Percentiles rank a stretch among this genome's conserved stretches.
Conservation (phyloP, 129 eudicot species). For the Sambucus nigra region DNA sequence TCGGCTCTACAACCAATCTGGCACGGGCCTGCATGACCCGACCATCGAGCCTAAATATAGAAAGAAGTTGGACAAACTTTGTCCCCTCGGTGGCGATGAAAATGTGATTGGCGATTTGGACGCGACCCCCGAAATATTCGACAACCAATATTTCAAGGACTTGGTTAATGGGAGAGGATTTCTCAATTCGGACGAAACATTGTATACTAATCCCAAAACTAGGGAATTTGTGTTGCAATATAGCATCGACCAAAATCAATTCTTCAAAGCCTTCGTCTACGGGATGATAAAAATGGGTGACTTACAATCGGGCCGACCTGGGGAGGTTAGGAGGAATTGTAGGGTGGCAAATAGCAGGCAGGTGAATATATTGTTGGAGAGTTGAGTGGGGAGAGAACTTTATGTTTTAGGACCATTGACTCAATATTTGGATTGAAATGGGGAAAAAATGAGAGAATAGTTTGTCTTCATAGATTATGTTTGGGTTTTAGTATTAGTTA, state of each 20-base stretch:
- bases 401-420: neutral
- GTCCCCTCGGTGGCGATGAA: constrained; percentile 69
- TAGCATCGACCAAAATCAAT: constrained; percentile 32
- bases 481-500: neutral
- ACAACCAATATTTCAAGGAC: constrained; percentile 76
- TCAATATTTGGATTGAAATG: neutral
- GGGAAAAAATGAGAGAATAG: neutral
- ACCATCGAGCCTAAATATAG: constrained; percentile 58
- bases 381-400: too few species aligned
- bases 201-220: constrained; percentile 42
- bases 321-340: constrained; percentile 81
- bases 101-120: constrained; percentile 68
- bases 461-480: neutral
- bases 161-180: constrained; percentile 71
- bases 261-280: constrained; percentile 57
- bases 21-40: constrained; percentile 74
- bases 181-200: constrained; percentile 68
- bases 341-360: constrained; percentile 53
- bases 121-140: constrained; percentile 58
- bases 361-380: constrained; percentile 16
- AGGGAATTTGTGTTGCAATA: constrained; percentile 45
- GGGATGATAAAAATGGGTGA: constrained; percentile 94
- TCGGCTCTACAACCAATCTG: constrained; percentile 83
- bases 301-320: constrained; percentile 63
- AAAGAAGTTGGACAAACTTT: constrained; percentile 46